Evolutionary conservation across 345 rosid genomes (phyloP).

Genomic region (Heritiera fomes): DNA sequence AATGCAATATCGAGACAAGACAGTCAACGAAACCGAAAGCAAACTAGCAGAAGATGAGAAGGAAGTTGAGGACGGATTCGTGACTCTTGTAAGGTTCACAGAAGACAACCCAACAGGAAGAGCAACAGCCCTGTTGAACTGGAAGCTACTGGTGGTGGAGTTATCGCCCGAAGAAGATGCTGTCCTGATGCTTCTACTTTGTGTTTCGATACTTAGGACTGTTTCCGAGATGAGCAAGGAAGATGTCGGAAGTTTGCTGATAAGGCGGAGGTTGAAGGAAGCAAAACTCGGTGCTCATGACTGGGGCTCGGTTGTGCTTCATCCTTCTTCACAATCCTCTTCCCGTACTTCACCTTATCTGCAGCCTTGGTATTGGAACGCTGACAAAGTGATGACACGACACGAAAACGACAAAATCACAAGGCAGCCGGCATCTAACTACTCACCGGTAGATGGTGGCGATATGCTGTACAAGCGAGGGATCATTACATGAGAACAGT

Average conservation of each 20-base stretch:
- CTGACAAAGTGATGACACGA: constrained; percentile 42
- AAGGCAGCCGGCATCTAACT: constrained; percentile 44
- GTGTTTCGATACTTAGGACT: constrained; percentile 66
- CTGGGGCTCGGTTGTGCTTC: constrained; percentile 73
- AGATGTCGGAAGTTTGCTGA: constrained; percentile 64
- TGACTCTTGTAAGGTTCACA: constrained; percentile 57
- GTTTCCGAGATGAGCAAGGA: constrained; percentile 64
- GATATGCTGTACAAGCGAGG: constrained; percentile 67
- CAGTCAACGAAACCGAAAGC: constrained; percentile 10
- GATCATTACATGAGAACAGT: constrained; percentile 36
- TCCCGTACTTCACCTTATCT: constrained; percentile 41
- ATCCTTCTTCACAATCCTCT: constrained; percentile 38
- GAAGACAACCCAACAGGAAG: constrained; percentile 64
- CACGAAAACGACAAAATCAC: constrained; percentile 35
- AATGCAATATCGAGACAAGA: constrained; percentile 55
- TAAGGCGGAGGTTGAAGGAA: constrained; percentile 66
- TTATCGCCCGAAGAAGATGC: constrained; percentile 77
- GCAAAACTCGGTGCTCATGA: constrained; percentile 65
- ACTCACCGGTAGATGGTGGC: constrained; percentile 68
- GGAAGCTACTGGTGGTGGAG: constrained; percentile 72
- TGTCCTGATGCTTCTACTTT: constrained; percentile 58
- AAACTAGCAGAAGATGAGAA: constrained; percentile 32
- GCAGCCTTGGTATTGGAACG: constrained; percentile 77
- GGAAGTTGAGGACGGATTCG: constrained; percentile 42
- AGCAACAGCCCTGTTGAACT: constrained; percentile 79